Evolutionary conservation across 805 yeast species (phyloP).

Genomic region (Kodamaea laetipori): DNA sequence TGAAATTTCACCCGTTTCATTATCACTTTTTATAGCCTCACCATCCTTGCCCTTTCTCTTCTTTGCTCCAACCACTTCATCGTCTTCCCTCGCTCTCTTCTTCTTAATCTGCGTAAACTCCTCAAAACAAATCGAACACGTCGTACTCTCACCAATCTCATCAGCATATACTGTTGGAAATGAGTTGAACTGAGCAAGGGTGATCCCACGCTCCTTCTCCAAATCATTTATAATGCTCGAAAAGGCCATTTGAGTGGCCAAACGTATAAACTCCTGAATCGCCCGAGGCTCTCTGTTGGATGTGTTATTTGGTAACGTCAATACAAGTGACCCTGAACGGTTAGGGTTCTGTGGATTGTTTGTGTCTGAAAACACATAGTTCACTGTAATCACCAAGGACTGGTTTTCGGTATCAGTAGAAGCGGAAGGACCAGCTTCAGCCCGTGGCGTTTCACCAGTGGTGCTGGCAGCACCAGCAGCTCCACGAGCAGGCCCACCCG

Average conservation of each 20-base stretch:
- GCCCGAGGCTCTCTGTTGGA: constrained; percentile 59
- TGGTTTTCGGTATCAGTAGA: constrained; percentile 23
- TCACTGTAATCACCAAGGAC: constrained; percentile 46
- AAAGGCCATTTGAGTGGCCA: constrained; percentile 72
- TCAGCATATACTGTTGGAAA: constrained; percentile 41
- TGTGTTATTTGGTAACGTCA: constrained; percentile 69
- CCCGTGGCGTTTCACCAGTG: background rate
- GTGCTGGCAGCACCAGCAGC: background rate
- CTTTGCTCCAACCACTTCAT: constrained; percentile 8
- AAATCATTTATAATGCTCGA: constrained; percentile 57
- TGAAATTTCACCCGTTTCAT: background rate
- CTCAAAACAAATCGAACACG: constrained; percentile 58
- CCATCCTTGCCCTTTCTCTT: constrained; percentile 9
- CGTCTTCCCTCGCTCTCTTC: constrained; percentile 6
- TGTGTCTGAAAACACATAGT: constrained; percentile 45
- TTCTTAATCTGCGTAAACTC: constrained; percentile 17
- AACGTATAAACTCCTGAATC: constrained; percentile 58
- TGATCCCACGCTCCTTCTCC: constrained; percentile 53
- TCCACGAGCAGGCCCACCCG: background rate
- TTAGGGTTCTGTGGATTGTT: constrained; percentile 39
- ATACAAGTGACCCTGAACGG: constrained; percentile 58
- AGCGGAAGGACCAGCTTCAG: constrained; percentile 3
- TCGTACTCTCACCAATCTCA: constrained; percentile 33
- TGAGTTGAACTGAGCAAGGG: constrained; percentile 52
- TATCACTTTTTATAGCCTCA: background rate